These are phyloP conservation scores for Inonotus hispidus DNA, from an alignment of 1,284 basidiomycete species.

Conservation along the genomic window DNA sequence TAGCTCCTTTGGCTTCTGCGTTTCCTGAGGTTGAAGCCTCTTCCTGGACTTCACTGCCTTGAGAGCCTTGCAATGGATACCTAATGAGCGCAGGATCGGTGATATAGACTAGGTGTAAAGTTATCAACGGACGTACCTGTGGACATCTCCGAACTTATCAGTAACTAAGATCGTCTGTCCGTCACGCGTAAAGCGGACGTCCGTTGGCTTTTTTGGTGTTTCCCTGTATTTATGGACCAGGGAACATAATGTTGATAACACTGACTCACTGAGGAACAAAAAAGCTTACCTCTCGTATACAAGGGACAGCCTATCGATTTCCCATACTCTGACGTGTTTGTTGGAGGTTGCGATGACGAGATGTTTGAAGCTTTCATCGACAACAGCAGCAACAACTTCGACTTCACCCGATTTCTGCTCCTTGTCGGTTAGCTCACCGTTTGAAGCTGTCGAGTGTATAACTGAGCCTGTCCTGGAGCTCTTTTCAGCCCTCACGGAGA, in stretches of 20 bases:
- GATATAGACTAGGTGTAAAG: background rate
- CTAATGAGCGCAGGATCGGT: constrained; percentile 27
- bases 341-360: constrained; percentile 71
- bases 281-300: constrained; percentile 55
- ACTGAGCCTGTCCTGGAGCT: constrained; percentile 46
- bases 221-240: constrained; percentile 45
- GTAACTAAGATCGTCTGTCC: constrained; percentile 59
- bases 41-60: background rate
- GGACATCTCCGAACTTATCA: constrained; percentile 88
- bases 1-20: constrained; percentile 17
- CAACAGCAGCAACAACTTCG: constrained; percentile 56
- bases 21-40: background rate
- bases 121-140: constrained; percentile 41
- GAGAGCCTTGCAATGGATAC: constrained; percentile 38
- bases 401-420: constrained; percentile 52
- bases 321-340: constrained; percentile 75
- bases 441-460: constrained; percentile 39
- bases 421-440: constrained; percentile 30
- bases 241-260: constrained; percentile 15
- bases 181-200: constrained; percentile 51
- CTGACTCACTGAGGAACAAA: background rate
- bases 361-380: constrained; percentile 43
- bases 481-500: constrained; percentile 12
- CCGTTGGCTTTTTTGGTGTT: constrained; percentile 72
- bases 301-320: constrained; percentile 48